Evolutionary conservation across 2,329 filamentous ascomycete genomes (phyloP), one percentile per base, ranked within the genome.

Genomic region (Aspergillus intermedius): DNA sequence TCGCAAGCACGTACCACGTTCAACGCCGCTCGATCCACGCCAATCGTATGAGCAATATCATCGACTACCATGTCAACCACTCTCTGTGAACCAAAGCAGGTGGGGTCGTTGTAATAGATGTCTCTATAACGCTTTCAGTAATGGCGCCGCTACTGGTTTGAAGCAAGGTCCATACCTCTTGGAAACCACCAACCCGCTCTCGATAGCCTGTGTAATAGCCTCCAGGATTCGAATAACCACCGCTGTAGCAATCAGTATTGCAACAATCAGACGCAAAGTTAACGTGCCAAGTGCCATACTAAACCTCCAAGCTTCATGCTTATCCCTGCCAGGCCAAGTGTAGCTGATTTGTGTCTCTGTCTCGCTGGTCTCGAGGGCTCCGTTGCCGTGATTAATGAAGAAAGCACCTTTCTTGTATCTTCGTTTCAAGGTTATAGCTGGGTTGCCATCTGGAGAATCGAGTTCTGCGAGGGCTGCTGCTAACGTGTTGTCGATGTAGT

Each of bases 21-120:
- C 47, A 85, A 70, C 30, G 73, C 68, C 13, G 69, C 65, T 51
- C 82, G 71, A 44, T 76, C 69, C 12, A 83, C 74, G 4, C 73
- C 73, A 53, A 84, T 77, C 0, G 81, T 84, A 54, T 72, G 76
- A 1, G 81, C 80, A 46, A 85, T 68, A 53, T 82, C 79, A 58
- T 85, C 82, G 9, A 84, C 70, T 47, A 78, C 78, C 45, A 69
- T 70, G 61, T 84, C 77, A 3, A 85, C 80, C 1, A 77, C 67
- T 12, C 65, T 59, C 55, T 85, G 82, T 34, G 74, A 77, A 37
- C 73, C 71, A 57, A 84, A 85, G 7, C 82, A 71, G 37, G 72
- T 71, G 1, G 81, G 79, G 52, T 84, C 79, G 44, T 74, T 76
- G 59, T 85, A 85, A 57, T 80, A 85, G 25, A 85, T 77, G 54